Evolutionary conservation across 139 green algal genomes (phyloP).

Genomic region (Closterium sp.): DNA sequence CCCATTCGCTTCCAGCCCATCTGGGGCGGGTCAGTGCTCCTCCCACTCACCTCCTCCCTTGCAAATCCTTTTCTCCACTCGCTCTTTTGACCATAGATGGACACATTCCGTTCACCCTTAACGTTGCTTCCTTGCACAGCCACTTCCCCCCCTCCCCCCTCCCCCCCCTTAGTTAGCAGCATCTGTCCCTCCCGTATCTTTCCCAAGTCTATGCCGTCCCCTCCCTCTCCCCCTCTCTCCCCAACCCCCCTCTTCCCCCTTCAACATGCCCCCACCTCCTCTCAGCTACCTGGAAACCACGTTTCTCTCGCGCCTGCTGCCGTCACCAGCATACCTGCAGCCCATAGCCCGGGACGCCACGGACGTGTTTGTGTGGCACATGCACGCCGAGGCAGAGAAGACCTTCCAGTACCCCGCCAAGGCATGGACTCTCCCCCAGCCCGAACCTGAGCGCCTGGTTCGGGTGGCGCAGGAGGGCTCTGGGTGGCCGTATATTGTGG

Average conservation of each 20-base stretch:
- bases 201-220: too few species aligned
- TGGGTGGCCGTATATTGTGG: background rate
- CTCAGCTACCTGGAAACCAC: constrained; percentile 16
- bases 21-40: background rate
- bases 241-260: too few species aligned
- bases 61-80: background rate
- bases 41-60: too few species aligned
- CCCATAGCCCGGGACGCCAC: constrained; percentile 14
- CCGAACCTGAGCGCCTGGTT: background rate
- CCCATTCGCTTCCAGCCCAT: background rate
- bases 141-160: background rate
- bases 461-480: background rate
- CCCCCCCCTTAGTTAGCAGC: too few species aligned
- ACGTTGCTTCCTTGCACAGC: background rate
- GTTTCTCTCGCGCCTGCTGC: constrained; percentile 24
- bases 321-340: constrained; percentile 1
- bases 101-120: background rate
- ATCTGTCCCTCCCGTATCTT: background rate
- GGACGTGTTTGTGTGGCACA: constrained; percentile 37
- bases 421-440: background rate
- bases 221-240: too few species aligned
- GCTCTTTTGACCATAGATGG: background rate
- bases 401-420: constrained; percentile 13
- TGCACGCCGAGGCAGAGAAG: constrained; percentile 1
- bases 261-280: background rate